Conservation (phyloP, 257 asterid species). For the Coffea eugenioides region DNA sequence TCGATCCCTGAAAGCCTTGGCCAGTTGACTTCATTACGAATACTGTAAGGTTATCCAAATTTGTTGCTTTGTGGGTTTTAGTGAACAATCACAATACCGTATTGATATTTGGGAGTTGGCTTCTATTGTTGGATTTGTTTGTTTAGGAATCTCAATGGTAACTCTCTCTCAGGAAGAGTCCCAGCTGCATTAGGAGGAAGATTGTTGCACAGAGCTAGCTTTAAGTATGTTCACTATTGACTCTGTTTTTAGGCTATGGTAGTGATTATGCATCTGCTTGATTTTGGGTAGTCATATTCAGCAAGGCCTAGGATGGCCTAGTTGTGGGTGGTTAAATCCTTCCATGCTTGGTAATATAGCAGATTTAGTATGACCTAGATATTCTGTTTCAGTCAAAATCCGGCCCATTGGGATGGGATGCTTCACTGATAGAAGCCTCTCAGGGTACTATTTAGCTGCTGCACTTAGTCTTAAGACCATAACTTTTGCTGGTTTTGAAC, state of each 20-base stretch:
- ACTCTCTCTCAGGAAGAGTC: constrained; percentile 84
- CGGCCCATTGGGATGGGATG: background rate
- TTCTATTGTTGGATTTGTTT: constrained; percentile 9
- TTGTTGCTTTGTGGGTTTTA: background rate
- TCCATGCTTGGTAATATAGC: background rate
- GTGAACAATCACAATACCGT: background rate
- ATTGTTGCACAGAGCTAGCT: constrained; percentile 90
- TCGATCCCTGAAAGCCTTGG: constrained; percentile 93
- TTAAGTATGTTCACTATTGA: constrained; percentile 33
- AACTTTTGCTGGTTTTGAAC: background rate
- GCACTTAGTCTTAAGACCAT: background rate
- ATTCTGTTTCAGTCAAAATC: background rate
- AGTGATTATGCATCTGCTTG: background rate
- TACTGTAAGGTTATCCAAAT: constrained; percentile 59
- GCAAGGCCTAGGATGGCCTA: background rate
- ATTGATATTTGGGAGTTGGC: background rate
- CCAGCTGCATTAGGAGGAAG: constrained; percentile 91
- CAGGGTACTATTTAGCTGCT: background rate
- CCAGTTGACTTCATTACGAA: constrained; percentile 59
- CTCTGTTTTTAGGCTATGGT: constrained; percentile 30
- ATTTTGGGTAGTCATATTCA: background rate
- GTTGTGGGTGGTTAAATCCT: background rate
- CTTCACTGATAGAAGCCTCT: background rate
- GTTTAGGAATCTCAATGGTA: constrained; percentile 80
- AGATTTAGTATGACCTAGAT: background rate